These are phyloP conservation scores for Musa acuminata DNA, from an alignment of 176 grass and related monocot species.

Conservation along the genomic window DNA sequence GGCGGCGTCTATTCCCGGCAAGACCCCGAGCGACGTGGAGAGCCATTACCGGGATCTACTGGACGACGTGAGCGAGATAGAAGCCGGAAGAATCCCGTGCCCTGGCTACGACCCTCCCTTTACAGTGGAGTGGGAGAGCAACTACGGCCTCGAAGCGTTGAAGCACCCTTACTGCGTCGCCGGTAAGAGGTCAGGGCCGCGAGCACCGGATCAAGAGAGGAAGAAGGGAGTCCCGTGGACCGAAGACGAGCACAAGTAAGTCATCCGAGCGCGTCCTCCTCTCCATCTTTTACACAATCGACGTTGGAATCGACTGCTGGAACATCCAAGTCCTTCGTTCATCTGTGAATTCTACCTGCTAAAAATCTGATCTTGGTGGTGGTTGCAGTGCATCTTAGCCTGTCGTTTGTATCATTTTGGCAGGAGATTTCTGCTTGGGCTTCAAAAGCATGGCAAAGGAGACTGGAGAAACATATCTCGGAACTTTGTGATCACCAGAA, in stretches of 20 bases:
- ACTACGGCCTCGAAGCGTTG: background rate
- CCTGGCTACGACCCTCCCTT: conserved; percentile 6
- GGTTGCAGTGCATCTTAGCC: too few species aligned
- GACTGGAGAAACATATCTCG: conserved; percentile 25
- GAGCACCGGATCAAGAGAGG: conserved; percentile 16
- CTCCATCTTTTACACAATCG: too few species aligned
- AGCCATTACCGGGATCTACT: conserved; percentile 21
- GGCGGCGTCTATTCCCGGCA: conserved; percentile 14
- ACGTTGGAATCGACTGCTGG: too few species aligned
- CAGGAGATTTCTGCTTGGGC: conserved; percentile 18
- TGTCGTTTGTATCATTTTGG: too few species aligned
- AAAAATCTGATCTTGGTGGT: too few species aligned
- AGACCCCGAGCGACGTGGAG: conserved; percentile 13
- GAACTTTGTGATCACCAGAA: conserved; percentile 13
- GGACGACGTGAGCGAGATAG: conserved; percentile 22
- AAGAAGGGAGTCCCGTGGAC: conserved; percentile 30
- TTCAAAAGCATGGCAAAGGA: conserved; percentile 20
- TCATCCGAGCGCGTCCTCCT: background rate
- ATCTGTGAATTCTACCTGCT: too few species aligned
- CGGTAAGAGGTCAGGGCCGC: background rate
- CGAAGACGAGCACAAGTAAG: conserved; percentile 25
- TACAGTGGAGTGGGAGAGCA: background rate
- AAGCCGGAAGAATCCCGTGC: conserved; percentile 8
- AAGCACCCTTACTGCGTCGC: conserved; percentile 10
- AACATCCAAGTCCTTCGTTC: too few species aligned